A percentile compares a stretch with the other conserved stretches of the same genome.
phyloP scores from a whole-genome alignment of 805 yeast genomes.

The Myxozyma vanderwaltii region DNA sequence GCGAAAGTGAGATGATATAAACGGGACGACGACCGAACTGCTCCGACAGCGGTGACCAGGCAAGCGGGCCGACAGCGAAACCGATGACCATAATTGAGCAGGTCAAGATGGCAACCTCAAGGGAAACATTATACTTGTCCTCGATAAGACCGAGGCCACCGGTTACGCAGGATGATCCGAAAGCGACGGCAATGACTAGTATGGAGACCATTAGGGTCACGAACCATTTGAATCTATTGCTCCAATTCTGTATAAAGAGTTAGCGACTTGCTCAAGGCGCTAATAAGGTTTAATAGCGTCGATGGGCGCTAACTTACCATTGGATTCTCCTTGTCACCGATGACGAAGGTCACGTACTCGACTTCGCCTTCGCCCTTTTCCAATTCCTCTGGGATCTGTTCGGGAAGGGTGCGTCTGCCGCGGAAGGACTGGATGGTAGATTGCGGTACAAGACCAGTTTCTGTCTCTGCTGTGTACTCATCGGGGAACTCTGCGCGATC shows the following conservation, averaged over 20 bases:
- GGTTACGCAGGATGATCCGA: conserved; percentile 88
- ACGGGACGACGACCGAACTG: conserved; percentile 84
- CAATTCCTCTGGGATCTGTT: conserved; percentile 35
- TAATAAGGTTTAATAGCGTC: background rate
- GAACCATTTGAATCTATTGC: conserved; percentile 30
- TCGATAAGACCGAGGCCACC: conserved; percentile 75
- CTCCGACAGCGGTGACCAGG: conserved; percentile 90
- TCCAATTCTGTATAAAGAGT: conserved; percentile 25
- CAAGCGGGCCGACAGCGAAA: conserved; percentile 79
- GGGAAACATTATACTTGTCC: conserved; percentile 67
- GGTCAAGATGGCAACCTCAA: conserved; percentile 76
- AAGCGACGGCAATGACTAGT: conserved; percentile 85
- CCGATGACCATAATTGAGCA: conserved; percentile 90
- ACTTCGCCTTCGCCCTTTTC: conserved; percentile 44
- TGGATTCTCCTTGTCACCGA: conserved; percentile 87
- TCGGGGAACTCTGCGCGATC: conserved; percentile 71
- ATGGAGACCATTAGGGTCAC: conserved; percentile 70
- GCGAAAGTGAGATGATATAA: conserved; percentile 70
- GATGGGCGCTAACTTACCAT: conserved; percentile 35
- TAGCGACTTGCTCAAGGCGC: background rate
- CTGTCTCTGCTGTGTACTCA: conserved; percentile 85
- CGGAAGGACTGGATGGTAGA: conserved; percentile 52
- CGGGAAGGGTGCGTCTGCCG: conserved; percentile 19
- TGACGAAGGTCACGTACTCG: conserved; percentile 79
- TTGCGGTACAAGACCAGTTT: conserved; percentile 84